phyloP scores from a whole-genome alignment of 768 basidiomycete species.

The Daedaleopsis nitida region DNA sequence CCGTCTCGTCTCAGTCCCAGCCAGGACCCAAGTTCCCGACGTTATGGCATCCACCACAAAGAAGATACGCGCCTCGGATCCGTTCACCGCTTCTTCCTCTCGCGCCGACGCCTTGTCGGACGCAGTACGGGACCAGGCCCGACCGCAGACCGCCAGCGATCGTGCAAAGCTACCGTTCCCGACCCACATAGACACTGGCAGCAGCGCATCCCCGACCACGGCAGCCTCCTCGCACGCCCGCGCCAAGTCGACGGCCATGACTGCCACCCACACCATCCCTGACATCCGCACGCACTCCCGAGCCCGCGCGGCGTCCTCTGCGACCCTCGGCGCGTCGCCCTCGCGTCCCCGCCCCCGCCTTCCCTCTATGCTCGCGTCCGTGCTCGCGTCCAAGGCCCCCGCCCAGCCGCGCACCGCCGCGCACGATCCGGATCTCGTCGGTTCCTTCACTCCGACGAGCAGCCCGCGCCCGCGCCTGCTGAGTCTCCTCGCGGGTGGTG shows the following conservation, averaged over 20 bases:
- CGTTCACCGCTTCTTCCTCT: conserved; percentile 8
- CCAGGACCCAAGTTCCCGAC: background rate
- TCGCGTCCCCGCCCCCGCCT: conserved; percentile 2
- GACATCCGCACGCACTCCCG: background rate
- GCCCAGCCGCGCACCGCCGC: conserved; percentile 19
- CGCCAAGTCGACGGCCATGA: conserved; percentile 16
- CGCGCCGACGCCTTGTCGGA: conserved; percentile 6
- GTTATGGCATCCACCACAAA: background rate
- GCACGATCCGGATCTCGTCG: conserved; percentile 23
- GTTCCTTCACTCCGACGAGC: conserved; percentile 30
- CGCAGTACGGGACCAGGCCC: conserved; percentile 14
- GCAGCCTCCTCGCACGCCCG: conserved; percentile 6
- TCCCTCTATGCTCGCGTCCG: conserved; percentile 18
- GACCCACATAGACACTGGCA: background rate
- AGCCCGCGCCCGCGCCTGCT: conserved; percentile 24
- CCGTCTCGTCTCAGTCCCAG: background rate
- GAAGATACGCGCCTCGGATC: conserved; percentile 5
- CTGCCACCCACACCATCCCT: background rate
- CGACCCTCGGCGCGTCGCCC: background rate
- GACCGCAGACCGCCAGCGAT: background rate
- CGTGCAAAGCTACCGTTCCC: background rate
- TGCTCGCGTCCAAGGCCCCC: conserved; percentile 15
- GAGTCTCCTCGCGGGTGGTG: conserved; percentile 14
- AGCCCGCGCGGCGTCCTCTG: conserved; percentile 14
- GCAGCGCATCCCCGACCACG: background rate